Evolutionary conservation across 176 grass and related monocot species (phyloP).

Genomic region (Bromus sterilis): DNA sequence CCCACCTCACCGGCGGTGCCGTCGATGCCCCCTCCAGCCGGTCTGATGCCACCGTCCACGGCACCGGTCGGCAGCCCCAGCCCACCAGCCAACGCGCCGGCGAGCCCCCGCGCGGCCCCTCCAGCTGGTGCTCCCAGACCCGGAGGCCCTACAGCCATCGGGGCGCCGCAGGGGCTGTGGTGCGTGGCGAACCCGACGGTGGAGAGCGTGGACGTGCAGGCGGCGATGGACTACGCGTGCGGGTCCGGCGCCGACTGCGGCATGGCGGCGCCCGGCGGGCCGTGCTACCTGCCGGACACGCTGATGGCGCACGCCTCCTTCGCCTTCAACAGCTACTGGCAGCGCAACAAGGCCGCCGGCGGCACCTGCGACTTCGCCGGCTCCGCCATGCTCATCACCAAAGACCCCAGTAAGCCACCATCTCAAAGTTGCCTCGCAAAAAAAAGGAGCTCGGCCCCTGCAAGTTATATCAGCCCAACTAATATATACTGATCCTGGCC

Average conservation of each 20-base stretch:
- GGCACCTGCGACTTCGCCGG: slow-evolving; percentile 79
- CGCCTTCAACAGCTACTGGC: slow-evolving; percentile 80
- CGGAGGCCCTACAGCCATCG: background rate
- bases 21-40: background rate
- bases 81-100: background rate
- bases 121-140: background rate
- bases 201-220: slow-evolving; percentile 41
- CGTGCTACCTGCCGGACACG: slow-evolving; percentile 59
- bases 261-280: slow-evolving; percentile 19
- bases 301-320: slow-evolving; percentile 56
- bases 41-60: background rate
- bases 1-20: slow-evolving; percentile 18
- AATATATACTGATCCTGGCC: no score
- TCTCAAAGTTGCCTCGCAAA: background rate
- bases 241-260: slow-evolving; percentile 51
- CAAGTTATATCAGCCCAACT: background rate
- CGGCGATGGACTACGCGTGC: slow-evolving; percentile 74
- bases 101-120: background rate
- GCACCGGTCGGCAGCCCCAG: background rate
- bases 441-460: no score
- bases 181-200: slow-evolving; percentile 64
- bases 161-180: slow-evolving; percentile 33
- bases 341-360: slow-evolving; percentile 49
- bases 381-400: slow-evolving; percentile 64
- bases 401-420: slow-evolving; percentile 43